A percentile compares a stretch with the other conserved stretches of the same genome.
phyloP scores from a whole-genome alignment of 495 filamentous ascomycete species.

The Collariella sp. region DNA sequence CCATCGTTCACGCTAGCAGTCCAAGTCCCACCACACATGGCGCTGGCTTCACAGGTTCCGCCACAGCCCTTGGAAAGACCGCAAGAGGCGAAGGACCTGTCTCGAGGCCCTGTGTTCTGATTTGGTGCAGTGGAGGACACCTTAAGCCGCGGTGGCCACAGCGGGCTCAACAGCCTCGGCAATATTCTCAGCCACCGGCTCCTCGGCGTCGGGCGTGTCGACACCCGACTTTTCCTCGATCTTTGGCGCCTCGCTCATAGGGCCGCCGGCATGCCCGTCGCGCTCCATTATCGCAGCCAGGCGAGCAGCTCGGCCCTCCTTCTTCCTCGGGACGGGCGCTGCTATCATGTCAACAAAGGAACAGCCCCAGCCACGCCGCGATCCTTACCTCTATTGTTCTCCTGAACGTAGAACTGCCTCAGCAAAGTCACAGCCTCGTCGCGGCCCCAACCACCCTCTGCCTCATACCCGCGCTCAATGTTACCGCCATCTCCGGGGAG shows the following conservation, averaged over 20 bases:
- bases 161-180: neutral
- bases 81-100: too few relatives aligned
- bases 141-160: neutral
- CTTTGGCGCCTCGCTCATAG: slow-evolving; percentile 13
- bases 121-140: neutral
- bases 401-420: slow-evolving; percentile 90
- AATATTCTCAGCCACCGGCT: neutral
- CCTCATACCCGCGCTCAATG: slow-evolving; percentile 65
- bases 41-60: too few relatives aligned
- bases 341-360: neutral
- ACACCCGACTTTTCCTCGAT: neutral
- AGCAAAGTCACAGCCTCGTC: slow-evolving; percentile 87
- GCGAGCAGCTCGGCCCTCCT: slow-evolving; percentile 44
- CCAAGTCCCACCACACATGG: too few relatives aligned
- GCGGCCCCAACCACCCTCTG: slow-evolving; percentile 71
- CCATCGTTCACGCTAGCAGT: too few relatives aligned
- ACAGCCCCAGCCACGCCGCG: neutral
- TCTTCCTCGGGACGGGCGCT: slow-evolving; percentile 46
- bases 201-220: neutral
- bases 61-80: too few relatives aligned
- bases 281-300: slow-evolving; percentile 37
- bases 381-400: slow-evolving; percentile 72
- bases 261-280: slow-evolving; percentile 25
- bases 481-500: slow-evolving; percentile 35
- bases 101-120: too few relatives aligned